A percentile compares a stretch with the other conserved stretches of the same genome.
Evolutionary conservation across 768 basidiomycete genomes (phyloP).

Genomic region (Daedaleopsis nitida): DNA sequence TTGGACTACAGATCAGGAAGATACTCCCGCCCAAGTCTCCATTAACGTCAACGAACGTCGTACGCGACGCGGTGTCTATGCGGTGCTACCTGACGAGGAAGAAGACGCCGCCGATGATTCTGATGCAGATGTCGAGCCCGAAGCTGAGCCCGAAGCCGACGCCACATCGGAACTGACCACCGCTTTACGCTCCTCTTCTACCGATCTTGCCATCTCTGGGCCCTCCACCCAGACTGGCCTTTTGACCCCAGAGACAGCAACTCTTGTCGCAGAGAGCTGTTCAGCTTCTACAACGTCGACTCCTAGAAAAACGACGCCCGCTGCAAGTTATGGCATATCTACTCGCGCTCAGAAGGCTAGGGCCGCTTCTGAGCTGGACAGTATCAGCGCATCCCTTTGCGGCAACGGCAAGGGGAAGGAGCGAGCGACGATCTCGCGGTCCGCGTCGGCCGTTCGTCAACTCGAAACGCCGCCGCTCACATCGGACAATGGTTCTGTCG

Average conservation of each 20-base stretch:
- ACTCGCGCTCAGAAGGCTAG: conserved; percentile 57
- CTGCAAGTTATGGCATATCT: conserved; percentile 51
- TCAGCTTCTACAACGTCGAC: conserved; percentile 11
- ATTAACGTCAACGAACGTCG: conserved; percentile 78
- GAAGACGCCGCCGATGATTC: conserved; percentile 61
- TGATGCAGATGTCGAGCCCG: conserved; percentile 45
- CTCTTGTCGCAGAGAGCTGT: conserved; percentile 12
- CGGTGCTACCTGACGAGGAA: conserved; percentile 55
- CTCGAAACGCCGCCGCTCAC: conserved; percentile 51
- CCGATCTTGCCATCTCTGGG: conserved; percentile 8
- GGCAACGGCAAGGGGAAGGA: conserved; percentile 12
- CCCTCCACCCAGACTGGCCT: conserved; percentile 25
- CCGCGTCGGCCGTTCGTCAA: conserved; percentile 33
- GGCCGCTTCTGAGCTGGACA: conserved; percentile 28
- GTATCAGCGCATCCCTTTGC: conserved; percentile 6
- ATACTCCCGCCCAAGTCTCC: conserved; percentile 31
- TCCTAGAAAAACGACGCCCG: conserved; percentile 15
- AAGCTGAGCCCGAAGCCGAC: conserved; percentile 49
- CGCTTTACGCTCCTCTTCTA: conserved; percentile 44
- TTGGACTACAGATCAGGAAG: conserved; percentile 29
- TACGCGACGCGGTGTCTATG: conserved; percentile 82
- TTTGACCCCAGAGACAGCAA: conserved; percentile 32
- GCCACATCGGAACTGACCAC: conserved; percentile 49
- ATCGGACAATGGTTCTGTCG: conserved; percentile 40
- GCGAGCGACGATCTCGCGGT: conserved; percentile 13